Evolutionary conservation across 2,329 filamentous ascomycete genomes (phyloP).

Genomic region (Capronia coronata): DNA sequence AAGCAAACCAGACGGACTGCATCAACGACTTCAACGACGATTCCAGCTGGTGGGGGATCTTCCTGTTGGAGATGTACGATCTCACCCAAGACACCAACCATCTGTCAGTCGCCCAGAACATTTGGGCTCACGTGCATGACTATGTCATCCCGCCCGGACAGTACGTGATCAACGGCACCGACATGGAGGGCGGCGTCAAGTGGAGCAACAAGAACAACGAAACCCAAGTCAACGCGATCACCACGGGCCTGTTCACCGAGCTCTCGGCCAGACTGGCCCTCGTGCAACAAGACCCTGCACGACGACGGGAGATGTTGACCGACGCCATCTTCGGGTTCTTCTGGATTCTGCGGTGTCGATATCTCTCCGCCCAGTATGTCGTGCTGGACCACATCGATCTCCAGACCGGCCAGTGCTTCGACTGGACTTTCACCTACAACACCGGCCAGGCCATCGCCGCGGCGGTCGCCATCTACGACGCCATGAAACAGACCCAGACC

Average conservation of each 20-base stretch:
- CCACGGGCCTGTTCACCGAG: slow-evolving; percentile 20
- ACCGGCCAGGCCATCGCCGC: slow-evolving; percentile 23
- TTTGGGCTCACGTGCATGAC: slow-evolving; percentile 17
- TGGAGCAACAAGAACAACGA: slow-evolving; percentile 21
- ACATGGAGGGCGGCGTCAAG: slow-evolving; percentile 23
- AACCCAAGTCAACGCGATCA: slow-evolving; percentile 20
- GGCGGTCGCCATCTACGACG: slow-evolving; percentile 15
- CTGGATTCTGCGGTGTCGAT: slow-evolving; percentile 17
- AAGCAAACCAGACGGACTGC: slow-evolving; percentile 10
- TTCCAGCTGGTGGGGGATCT: slow-evolving; percentile 24
- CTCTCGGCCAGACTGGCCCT: slow-evolving; percentile 15
- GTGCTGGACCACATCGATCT: slow-evolving; percentile 21
- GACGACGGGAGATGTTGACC: slow-evolving; percentile 1
- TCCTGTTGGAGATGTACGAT: slow-evolving; percentile 16
- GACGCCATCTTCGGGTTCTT: slow-evolving; percentile 10
- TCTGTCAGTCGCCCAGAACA: slow-evolving; percentile 7
- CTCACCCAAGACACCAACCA: slow-evolving; percentile 7
- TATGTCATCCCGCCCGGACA: slow-evolving; percentile 13
- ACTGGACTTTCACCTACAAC: slow-evolving; percentile 24
- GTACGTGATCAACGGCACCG: slow-evolving; percentile 12
- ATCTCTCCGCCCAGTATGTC: slow-evolving; percentile 6
- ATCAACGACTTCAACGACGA: slow-evolving; percentile 25
- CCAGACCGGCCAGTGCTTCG: slow-evolving; percentile 6
- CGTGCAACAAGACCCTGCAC: not conserved
- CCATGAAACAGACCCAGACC: slow-evolving; percentile 1